phyloP scores from a whole-genome alignment of 2,329 filamentous ascomycete genomes.

The Aspergillus tubingensis region DNA sequence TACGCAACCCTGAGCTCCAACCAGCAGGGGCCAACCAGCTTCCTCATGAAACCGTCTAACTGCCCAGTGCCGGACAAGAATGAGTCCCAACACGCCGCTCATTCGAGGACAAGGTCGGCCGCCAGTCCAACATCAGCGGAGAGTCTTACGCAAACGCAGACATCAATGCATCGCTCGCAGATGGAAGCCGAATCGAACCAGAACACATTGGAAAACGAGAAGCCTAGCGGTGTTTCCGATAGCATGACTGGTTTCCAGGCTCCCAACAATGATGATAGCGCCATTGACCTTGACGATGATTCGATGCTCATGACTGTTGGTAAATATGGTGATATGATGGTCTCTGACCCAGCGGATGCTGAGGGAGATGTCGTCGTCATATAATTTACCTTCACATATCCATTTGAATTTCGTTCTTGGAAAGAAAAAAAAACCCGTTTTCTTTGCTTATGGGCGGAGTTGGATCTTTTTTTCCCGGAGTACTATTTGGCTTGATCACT shows the following conservation, averaged over 20 bases:
- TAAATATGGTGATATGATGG: constrained; percentile 50
- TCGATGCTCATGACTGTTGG: constrained; percentile 44
- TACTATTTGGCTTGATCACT: constrained; percentile 27
- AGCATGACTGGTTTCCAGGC: constrained; percentile 36
- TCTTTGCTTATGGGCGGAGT: constrained; percentile 32
- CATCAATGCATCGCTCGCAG: constrained; percentile 16
- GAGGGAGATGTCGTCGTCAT: constrained; percentile 50
- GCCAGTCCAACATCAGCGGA: constrained; percentile 20
- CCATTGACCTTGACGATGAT: constrained; percentile 65
- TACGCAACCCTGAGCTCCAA: constrained; percentile 28
- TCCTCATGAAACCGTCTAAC: constrained; percentile 25
- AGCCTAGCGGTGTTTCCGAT: constrained; percentile 49
- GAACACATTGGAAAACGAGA: constrained; percentile 40
- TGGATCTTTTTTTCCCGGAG: constrained; percentile 28
- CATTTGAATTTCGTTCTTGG: constrained; percentile 22
- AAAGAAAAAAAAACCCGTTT: constrained; percentile 18
- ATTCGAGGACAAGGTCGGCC: constrained; percentile 24
- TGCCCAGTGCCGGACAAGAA: constrained; percentile 17
- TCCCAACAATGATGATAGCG: constrained; percentile 66
- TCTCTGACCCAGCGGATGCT: constrained; percentile 48
- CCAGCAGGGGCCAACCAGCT: constrained; percentile 23
- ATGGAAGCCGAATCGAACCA: constrained; percentile 26
- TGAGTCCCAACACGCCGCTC: constrained; percentile 21
- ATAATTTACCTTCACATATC: constrained; percentile 26
- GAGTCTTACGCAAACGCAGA: constrained; percentile 19